Conservation (phyloP, 352 stramenopile genomes). For the Thraustochytrium striatum region DNA sequence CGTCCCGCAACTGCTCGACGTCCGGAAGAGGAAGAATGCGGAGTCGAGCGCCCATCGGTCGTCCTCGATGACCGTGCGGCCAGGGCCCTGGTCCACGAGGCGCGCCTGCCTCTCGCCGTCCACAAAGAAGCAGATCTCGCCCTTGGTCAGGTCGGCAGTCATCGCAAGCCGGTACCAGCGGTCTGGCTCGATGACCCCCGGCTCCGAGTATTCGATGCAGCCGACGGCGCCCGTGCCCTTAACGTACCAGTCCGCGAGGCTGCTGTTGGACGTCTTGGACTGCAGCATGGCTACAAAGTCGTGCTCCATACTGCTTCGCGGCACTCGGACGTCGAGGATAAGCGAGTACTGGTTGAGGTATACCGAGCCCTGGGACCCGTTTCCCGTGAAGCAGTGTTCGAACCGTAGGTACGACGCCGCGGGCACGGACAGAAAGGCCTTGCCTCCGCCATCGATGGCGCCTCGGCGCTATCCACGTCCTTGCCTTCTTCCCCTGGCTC, state of each 20-base stretch:
- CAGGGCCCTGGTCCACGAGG: constrained; percentile 17
- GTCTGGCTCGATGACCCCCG: constrained; percentile 6
- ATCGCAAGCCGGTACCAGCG: constrained; percentile 24
- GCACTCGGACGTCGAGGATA: constrained; percentile 20
- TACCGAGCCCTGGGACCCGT: constrained; percentile 12
- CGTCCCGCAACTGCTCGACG: constrained; percentile 24
- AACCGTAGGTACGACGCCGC: neutral
- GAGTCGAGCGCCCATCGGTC: constrained; percentile 32
- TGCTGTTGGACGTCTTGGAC: constrained; percentile 13
- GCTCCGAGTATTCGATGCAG: constrained; percentile 38
- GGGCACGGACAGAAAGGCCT: constrained; percentile 1
- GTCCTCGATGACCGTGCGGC: constrained; percentile 29
- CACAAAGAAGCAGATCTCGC: constrained; percentile 41
- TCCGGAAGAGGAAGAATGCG: constrained; percentile 42
- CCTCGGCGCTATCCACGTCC: neutral
- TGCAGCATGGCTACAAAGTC: constrained; percentile 15
- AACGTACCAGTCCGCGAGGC: constrained; percentile 43
- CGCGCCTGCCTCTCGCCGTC: neutral
- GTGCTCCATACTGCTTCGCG: constrained; percentile 14
- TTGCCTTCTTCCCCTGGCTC: neutral
- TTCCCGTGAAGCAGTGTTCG: constrained; percentile 14
- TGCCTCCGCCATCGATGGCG: neutral
- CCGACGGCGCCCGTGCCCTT: constrained; percentile 27
- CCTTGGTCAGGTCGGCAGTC: constrained; percentile 23
- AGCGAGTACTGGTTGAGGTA: constrained; percentile 45